phyloP scores from a whole-genome alignment of 495 filamentous ascomycete genomes.

The Astrocystis sublimbata region DNA sequence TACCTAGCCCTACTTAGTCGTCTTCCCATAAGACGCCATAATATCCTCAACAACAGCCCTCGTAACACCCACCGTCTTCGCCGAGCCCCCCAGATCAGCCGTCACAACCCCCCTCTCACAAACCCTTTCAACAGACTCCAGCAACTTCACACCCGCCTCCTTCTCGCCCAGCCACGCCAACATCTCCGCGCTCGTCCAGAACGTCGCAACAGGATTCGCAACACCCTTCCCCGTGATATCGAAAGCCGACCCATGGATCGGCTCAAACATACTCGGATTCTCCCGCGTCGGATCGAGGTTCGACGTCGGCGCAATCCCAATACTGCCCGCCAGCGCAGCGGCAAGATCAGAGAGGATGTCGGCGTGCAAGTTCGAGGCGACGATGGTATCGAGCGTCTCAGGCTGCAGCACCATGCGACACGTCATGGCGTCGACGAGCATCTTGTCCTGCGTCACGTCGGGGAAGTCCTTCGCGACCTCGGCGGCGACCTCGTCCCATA shows the following conservation, averaged over 20 bases:
- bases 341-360: slow-evolving; percentile 61
- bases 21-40: slow-evolving; percentile 32
- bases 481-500: slow-evolving; percentile 59
- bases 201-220: slow-evolving; percentile 68
- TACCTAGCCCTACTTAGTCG: background rate
- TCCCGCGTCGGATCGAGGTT: slow-evolving; percentile 64
- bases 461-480: slow-evolving; percentile 52
- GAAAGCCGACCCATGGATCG: slow-evolving; percentile 67
- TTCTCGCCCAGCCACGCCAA: slow-evolving; percentile 63
- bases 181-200: slow-evolving; percentile 72
- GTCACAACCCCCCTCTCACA: slow-evolving; percentile 59
- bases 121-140: slow-evolving; percentile 62
- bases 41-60: slow-evolving; percentile 63
- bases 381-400: slow-evolving; percentile 54
- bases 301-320: slow-evolving; percentile 60
- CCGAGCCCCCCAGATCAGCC: slow-evolving; percentile 59
- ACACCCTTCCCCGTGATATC: slow-evolving; percentile 69
- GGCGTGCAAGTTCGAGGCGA: slow-evolving; percentile 57
- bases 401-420: slow-evolving; percentile 57
- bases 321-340: slow-evolving; percentile 56
- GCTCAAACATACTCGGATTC: slow-evolving; percentile 67
- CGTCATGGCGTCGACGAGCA: slow-evolving; percentile 63
- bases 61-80: slow-evolving; percentile 60
- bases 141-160: slow-evolving; percentile 54
- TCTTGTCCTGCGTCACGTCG: slow-evolving; percentile 56